Percentiles rank a stretch among this genome's conserved stretches.
phyloP scores from a whole-genome alignment of 83 land plant genomes.

The Diphasiastrum complanatum region DNA sequence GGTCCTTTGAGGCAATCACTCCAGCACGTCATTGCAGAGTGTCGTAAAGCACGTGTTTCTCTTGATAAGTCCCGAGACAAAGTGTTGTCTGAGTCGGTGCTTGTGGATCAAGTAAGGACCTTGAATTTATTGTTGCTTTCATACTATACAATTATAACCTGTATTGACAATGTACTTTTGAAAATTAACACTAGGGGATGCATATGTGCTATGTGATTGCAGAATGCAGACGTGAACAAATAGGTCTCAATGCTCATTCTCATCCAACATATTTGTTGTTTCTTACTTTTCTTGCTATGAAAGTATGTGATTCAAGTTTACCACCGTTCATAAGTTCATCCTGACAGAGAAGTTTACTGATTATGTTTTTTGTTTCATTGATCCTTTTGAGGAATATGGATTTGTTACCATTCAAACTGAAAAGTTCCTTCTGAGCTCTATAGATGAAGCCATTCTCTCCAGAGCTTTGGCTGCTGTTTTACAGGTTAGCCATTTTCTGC shows the following conservation, averaged over 20 bases:
- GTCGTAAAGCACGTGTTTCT: constrained; percentile 51
- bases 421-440: constrained; percentile 35
- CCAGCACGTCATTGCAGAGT: constrained; percentile 48
- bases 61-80: constrained; percentile 40
- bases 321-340: no score
- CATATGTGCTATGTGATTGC: no score
- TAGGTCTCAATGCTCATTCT: no score
- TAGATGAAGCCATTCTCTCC: constrained; percentile 45
- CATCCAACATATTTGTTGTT: no score
- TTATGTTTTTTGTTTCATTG: no score
- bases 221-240: no score
- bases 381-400: constrained; percentile 46
- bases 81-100: constrained; percentile 36
- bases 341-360: no score
- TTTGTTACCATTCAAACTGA: constrained; percentile 55
- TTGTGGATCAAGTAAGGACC: constrained; percentile 38
- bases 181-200: no score
- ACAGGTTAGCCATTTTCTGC: constrained; percentile 49
- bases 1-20: constrained; percentile 44
- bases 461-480: constrained; percentile 48
- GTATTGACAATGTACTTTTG: no score
- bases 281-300: no score
- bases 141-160: no score
- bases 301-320: no score
- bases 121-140: not conserved